phyloP scores from a whole-genome alignment of 139 green algal species.

The Asterochloris sp. region DNA sequence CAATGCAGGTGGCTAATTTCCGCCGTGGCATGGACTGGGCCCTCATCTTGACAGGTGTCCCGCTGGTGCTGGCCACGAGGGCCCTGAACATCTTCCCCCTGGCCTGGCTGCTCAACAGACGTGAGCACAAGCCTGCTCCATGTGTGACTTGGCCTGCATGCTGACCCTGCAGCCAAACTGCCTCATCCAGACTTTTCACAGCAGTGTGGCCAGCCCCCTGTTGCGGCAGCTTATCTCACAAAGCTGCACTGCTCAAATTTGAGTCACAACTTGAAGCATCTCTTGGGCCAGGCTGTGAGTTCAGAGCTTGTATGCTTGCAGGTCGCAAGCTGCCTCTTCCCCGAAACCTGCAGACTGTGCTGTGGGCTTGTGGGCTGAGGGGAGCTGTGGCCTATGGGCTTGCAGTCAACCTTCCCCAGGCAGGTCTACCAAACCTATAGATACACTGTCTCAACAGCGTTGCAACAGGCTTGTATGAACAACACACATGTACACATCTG shows the following conservation, averaged over 20 bases:
- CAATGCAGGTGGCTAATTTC: slow-evolving; percentile 27
- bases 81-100: slow-evolving; percentile 65
- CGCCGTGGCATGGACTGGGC: slow-evolving; percentile 14
- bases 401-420: slow-evolving; percentile 57
- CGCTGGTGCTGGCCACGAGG: slow-evolving; percentile 45
- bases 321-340: slow-evolving; percentile 33
- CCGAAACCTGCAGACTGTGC: slow-evolving; percentile 47
- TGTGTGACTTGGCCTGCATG: not conserved
- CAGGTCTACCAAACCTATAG: too few relatives aligned
- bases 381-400: slow-evolving; percentile 70
- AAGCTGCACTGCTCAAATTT: too few relatives aligned
- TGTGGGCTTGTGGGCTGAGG: slow-evolving; percentile 63
- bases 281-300: too few relatives aligned
- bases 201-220: too few relatives aligned
- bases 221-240: too few relatives aligned
- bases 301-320: not conserved
- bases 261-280: too few relatives aligned
- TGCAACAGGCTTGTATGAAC: too few relatives aligned
- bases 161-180: too few relatives aligned
- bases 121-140: not conserved
- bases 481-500: too few relatives aligned
- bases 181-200: too few relatives aligned
- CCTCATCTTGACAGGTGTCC: slow-evolving; percentile 46
- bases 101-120: slow-evolving; percentile 47
- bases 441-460: too few relatives aligned